Evolutionary conservation across 2,329 filamentous ascomycete genomes (phyloP), one percentile per base, ranked within the genome.

Genomic region (Phialocephala sp.): DNA sequence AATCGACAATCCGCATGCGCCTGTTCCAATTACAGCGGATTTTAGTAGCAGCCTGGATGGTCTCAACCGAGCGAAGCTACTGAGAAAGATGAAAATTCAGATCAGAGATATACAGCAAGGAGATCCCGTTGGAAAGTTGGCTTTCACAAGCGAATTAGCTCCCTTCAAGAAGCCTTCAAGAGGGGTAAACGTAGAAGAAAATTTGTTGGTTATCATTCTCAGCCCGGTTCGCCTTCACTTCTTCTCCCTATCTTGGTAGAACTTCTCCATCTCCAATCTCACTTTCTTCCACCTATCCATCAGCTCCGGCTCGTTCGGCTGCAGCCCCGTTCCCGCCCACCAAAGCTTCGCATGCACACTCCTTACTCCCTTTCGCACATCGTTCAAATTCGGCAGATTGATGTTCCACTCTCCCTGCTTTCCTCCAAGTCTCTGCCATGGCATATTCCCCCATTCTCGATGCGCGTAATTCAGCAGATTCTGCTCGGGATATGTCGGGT

Each of bases 381-480:
- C 78, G n/a, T 66, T 67, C 64, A 73, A 61, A 52, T 70, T 78
- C 18, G 78, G 77, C 70, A 77, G 76, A n/a, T 76, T 78, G 5
- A 78, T 75, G 64, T 75, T 80, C 80, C 80, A 82, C 27, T 54
- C 50, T 24, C 50, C 50, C 11, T 54, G 18, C 18, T 71, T 73
- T 61, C 74, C 74, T 60, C 78, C 69, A 57, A 81, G 62, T 61
- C 78, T 75, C 20, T 72, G 69, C 80, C 80, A 82, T 0, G 80
- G 79, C 79, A 81, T 82, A 12, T 77, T 72, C 0, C 79, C 80
- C 11, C 75, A 71, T 8, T 75, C 66, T 11, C 80, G 73, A 66
- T 80, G 79, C 1, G 78, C 80, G 67, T 82, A 81, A 68, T 82
- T 81, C 20, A 81, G 71, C 32, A 83, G 69, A 65, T 77, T 78